Evolutionary conservation across 805 yeast species (phyloP).

Genomic region (Metschnikowia cerradonensis): DNA sequence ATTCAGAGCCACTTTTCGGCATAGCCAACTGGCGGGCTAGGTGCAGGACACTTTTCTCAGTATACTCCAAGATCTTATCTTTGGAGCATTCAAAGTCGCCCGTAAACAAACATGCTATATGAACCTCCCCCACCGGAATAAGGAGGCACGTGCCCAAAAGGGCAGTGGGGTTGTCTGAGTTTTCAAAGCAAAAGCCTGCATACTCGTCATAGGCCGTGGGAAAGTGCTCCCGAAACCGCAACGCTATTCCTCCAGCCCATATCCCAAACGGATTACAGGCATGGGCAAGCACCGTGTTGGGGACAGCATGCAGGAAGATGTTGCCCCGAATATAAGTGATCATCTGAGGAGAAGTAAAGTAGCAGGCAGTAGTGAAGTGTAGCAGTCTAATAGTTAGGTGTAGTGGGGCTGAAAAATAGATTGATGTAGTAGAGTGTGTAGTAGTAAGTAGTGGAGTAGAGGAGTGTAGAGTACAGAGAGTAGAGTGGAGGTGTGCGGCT

Average conservation of each 20-base stretch:
- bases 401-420: too few species aligned
- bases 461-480: too few species aligned
- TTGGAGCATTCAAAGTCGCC: constrained; percentile 46
- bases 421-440: too few species aligned
- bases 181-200: constrained; percentile 35
- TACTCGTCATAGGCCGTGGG: constrained; percentile 57
- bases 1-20: background rate
- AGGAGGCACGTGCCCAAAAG: constrained; percentile 56
- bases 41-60: constrained; percentile 47
- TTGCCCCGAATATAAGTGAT: constrained; percentile 53
- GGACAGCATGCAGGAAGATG: constrained; percentile 38
- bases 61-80: constrained; percentile 46
- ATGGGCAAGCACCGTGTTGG: constrained; percentile 54
- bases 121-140: constrained; percentile 23
- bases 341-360: constrained; percentile 21
- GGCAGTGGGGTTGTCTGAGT: constrained; percentile 5
- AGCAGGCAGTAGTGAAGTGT: too few species aligned
- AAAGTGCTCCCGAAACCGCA: constrained; percentile 47
- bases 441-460: too few species aligned
- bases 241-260: constrained; percentile 88
- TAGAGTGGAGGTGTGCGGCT: too few species aligned
- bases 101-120: constrained; percentile 71
- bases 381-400: background rate
- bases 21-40: constrained; percentile 21
- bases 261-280: constrained; percentile 75